phyloP scores from a whole-genome alignment of 768 basidiomycete species.

The Fibroporia radiculosa region DNA sequence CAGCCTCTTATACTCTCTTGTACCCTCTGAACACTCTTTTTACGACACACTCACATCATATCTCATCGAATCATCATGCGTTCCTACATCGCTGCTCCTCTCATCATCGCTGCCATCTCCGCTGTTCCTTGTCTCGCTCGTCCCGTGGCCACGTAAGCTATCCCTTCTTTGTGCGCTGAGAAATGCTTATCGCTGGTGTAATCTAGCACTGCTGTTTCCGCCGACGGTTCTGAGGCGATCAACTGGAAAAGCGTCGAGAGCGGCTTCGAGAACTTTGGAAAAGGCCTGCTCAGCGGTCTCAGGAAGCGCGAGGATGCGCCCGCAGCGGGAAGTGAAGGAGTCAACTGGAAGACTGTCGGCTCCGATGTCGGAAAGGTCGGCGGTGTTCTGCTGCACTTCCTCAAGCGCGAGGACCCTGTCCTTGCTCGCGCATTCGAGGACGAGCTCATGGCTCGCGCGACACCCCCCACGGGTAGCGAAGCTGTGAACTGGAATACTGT shows the following conservation, averaged over 20 bases:
- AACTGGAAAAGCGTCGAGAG: neutral
- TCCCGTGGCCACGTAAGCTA: neutral
- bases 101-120: slow-evolving; percentile 1
- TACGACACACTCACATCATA: neutral
- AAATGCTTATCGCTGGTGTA: neutral
- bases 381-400: neutral
- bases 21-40: no score
- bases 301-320: neutral
- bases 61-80: neutral
- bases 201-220: neutral
- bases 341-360: neutral
- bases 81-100: neutral
- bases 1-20: neutral
- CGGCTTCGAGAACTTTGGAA: slow-evolving; percentile 1
- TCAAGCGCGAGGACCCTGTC: neutral
- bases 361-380: neutral
- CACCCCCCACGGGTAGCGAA: neutral
- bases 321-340: neutral
- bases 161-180: neutral
- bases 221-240: neutral
- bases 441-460: neutral
- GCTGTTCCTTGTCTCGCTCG: neutral
- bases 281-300: no score
- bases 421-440: neutral
- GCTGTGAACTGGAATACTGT: neutral